phyloP scores from a whole-genome alignment of 2,329 filamentous ascomycete genomes.

The Alternaria ethzedia region DNA sequence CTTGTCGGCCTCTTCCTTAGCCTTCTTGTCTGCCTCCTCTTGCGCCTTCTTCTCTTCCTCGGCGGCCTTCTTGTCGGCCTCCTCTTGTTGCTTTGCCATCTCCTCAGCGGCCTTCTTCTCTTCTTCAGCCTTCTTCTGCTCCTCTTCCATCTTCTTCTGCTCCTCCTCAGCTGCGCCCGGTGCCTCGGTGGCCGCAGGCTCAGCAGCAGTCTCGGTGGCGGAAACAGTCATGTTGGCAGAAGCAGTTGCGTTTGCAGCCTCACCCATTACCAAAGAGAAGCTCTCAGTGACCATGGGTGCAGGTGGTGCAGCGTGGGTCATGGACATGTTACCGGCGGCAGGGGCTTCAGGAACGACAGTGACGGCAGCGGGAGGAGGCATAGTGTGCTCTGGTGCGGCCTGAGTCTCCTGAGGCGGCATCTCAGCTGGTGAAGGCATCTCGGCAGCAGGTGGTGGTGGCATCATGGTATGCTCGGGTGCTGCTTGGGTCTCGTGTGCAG shows the following conservation, averaged over 20 bases:
- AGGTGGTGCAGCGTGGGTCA: constrained; percentile 4
- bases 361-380: neutral
- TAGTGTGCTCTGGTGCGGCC: constrained; percentile 2
- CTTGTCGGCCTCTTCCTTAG: neutral
- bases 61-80: neutral
- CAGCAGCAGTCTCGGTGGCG: neutral
- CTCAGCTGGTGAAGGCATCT: neutral
- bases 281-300: constrained; percentile 13
- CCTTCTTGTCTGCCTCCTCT: neutral
- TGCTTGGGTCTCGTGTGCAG: neutral
- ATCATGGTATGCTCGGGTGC: neutral
- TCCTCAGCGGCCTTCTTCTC: constrained; percentile 1
- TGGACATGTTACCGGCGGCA: neutral
- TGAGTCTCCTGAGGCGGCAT: constrained; percentile 2
- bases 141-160: neutral
- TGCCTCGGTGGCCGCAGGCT: neutral
- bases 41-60: neutral
- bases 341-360: neutral
- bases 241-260: neutral
- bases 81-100: neutral
- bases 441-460: neutral
- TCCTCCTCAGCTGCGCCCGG: neutral
- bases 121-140: neutral
- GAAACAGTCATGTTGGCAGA: neutral
- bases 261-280: constrained; percentile 13